phyloP scores from a whole-genome alignment of 2,329 filamentous ascomycete genomes.

The Cladophialophora carrionii region DNA sequence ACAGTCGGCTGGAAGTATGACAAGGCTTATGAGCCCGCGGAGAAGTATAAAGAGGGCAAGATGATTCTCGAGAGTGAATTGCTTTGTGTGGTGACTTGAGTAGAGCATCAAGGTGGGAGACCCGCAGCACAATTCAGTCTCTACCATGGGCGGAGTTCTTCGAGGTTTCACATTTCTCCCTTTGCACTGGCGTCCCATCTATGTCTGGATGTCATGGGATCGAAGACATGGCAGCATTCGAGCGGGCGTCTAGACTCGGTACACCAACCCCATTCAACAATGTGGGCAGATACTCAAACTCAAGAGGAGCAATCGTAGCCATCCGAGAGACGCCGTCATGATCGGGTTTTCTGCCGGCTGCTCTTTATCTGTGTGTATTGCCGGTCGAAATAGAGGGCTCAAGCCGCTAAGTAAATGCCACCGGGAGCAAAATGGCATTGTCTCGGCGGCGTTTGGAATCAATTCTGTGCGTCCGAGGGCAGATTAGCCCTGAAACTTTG shows the following conservation, averaged over 20 bases:
- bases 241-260: background rate
- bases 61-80: conserved; percentile 68
- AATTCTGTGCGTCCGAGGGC: background rate
- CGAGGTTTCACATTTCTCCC: background rate
- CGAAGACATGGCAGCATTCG: background rate
- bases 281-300: background rate
- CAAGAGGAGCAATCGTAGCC: background rate
- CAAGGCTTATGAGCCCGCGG: conserved; percentile 85
- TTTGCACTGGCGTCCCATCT: background rate
- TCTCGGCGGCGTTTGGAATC: conserved; percentile 1
- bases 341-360: background rate
- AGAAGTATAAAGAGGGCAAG: conserved; percentile 99
- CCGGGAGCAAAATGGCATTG: background rate
- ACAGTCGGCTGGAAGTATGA: conserved; percentile 99
- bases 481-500: background rate
- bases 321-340: background rate
- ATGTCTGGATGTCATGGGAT: background rate
- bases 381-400: background rate
- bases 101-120: background rate
- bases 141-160: background rate
- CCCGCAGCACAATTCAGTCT: background rate
- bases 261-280: background rate
- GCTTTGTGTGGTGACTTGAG: conserved; percentile 36
- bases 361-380: background rate
- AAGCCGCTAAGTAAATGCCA: background rate